phyloP scores from a whole-genome alignment of 2,329 filamentous ascomycete genomes.

The Colletotrichum sp. region DNA sequence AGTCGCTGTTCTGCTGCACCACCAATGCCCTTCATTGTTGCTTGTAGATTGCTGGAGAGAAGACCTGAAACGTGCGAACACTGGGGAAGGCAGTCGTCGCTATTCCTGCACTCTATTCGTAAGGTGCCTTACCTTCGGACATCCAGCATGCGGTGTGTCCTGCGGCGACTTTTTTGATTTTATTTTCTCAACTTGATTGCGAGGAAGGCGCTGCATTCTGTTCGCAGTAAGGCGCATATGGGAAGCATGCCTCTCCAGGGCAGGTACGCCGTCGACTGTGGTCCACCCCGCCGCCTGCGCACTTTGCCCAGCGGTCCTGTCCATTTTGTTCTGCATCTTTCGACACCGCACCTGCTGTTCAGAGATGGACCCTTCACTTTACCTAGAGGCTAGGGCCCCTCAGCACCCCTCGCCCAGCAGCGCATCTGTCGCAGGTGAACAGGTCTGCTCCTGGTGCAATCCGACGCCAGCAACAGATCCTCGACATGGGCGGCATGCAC shows the following conservation, averaged over 20 bases:
- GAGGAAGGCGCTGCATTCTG: not conserved
- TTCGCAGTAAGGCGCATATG: not conserved
- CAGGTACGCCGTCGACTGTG: not conserved
- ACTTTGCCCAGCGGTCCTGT: not conserved
- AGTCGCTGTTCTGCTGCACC: not conserved
- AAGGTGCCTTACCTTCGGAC: not conserved
- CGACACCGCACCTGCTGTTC: not conserved
- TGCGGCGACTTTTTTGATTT: not conserved
- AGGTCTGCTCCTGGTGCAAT: constrained; percentile 11
- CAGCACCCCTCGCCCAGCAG: not conserved
- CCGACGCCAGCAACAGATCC: constrained; percentile 1
- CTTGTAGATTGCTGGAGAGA: constrained; percentile 11
- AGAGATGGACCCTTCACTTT: not conserved
- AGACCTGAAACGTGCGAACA: constrained; percentile 10
- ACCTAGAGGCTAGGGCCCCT: not conserved
- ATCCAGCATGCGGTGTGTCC: not conserved
- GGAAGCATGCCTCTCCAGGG: not conserved
- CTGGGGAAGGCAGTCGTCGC: constrained; percentile 7
- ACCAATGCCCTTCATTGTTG: constrained; percentile 4
- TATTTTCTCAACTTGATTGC: not conserved
- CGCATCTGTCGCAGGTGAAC: constrained; percentile 9
- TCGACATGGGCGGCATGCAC: not conserved
- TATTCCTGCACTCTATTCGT: not conserved
- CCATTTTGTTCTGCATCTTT: not conserved
- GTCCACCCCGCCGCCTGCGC: constrained; percentile 6